Evolutionary conservation across 305 asterid genomes (phyloP), one percentile per base, ranked within the genome.

Genomic region (Euphrasia arctica): DNA sequence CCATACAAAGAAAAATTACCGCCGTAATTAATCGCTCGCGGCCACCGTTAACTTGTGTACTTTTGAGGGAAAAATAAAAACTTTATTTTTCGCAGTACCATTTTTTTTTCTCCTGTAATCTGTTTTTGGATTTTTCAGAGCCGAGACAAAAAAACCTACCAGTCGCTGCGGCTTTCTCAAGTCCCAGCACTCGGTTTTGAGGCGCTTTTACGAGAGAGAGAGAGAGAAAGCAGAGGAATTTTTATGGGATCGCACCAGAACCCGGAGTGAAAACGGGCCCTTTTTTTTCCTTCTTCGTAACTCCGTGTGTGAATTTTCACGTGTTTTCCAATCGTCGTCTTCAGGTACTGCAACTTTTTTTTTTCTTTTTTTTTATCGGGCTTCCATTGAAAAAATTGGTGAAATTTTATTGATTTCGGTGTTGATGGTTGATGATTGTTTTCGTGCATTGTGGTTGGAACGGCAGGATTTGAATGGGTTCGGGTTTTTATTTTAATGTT

Each of bases 121-220:
- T 68, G 62, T 52, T 54, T 62, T 62, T 54, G 55, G 75, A 68
- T 68, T 79, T 69, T 65, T 54, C 77, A 74, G 74, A 34, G 71
- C 49, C 66, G 54, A 60, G 61, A 60, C 63, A 67, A 75, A 80
- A 72, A 36, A 75, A 70, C 75, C 77, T 75, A 79, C 83, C 88
- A 65, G 80, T 73, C 75, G 83, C 79, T 86, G 90, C 88, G 82
- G 81, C 81, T 75, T 67, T 70, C 78, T 57, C 74, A 79, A 76
- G 84, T 74, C 74, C 75, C 42, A 36, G 50, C 47, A 39, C 79
- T 62, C 78, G 15, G 48, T 59, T 45, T 67, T 63, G 39, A 42
- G 62, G 58, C 60, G 50, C 43, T 36, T 36, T 36, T 64, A 18
- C 22, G 22, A 62, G 71, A 67, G 68, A 72, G 61, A 51, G 22